phyloP scores from a whole-genome alignment of 306 rosid species.

The Cercis canadensis region DNA sequence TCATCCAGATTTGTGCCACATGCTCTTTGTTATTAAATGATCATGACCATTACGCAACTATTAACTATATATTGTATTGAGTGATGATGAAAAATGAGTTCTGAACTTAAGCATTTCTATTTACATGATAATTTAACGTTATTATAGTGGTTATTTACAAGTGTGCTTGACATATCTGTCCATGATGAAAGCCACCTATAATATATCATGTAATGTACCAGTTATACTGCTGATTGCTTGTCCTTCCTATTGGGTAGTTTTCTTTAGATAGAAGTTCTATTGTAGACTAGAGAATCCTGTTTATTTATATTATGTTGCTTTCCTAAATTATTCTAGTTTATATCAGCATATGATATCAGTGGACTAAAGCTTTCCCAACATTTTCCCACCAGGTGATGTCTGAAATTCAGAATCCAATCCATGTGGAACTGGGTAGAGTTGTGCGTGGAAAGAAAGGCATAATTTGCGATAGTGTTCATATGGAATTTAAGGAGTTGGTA shows the following conservation, averaged over 20 bases:
- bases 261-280: background rate
- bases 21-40: background rate
- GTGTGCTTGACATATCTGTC: background rate
- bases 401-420: constrained; percentile 80
- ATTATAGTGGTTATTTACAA: constrained; percentile 9
- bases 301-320: constrained; percentile 17
- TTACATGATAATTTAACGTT: background rate
- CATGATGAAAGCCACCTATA: background rate
- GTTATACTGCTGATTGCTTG: constrained; percentile 1
- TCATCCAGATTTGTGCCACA: constrained; percentile 29
- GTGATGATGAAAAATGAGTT: background rate
- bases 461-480: constrained; percentile 74
- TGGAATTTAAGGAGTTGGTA: constrained; percentile 80
- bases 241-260: background rate
- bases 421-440: constrained; percentile 53
- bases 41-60: background rate
- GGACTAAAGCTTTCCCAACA: constrained; percentile 26
- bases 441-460: constrained; percentile 73
- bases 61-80: background rate
- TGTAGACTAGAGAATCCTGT: background rate
- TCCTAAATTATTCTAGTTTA: constrained; percentile 13
- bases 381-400: constrained; percentile 67
- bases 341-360: constrained; percentile 14
- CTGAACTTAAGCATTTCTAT: background rate
- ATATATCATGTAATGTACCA: background rate